Conservation (phyloP, 2,329 filamentous ascomycete species). For the Fusarium pilosicola region DNA sequence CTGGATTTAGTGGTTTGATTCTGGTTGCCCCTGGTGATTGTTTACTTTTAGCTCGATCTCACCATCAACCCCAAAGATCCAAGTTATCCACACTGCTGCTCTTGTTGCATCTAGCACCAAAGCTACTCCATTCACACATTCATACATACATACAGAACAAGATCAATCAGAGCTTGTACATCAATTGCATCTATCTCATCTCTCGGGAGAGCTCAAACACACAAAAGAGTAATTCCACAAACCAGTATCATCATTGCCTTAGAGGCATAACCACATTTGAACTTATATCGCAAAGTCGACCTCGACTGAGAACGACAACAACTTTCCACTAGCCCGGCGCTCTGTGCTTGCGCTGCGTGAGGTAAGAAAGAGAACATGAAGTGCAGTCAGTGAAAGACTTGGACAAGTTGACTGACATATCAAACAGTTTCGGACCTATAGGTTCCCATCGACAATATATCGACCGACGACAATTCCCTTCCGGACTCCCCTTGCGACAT, state of each 20-base stretch:
- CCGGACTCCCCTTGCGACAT: slow-evolving; percentile 76
- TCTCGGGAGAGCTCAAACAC: slow-evolving; percentile 20
- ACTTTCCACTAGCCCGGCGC: slow-evolving; percentile 72
- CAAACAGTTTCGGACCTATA: slow-evolving; percentile 57
- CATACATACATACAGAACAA: slow-evolving; percentile 9
- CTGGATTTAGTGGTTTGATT: slow-evolving; percentile 17
- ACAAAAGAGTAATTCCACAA: slow-evolving; percentile 32
- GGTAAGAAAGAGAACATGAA: slow-evolving; percentile 57
- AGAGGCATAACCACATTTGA: slow-evolving; percentile 43
- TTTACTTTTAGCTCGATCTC: slow-evolving; percentile 29
- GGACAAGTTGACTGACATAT: not conserved
- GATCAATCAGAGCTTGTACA: slow-evolving; percentile 19
- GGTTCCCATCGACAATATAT: slow-evolving; percentile 60
- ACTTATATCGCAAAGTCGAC: slow-evolving; percentile 50
- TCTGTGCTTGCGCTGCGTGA: slow-evolving; percentile 86
- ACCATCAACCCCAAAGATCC: slow-evolving; percentile 25
- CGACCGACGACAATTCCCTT: slow-evolving; percentile 64
- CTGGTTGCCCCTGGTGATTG: slow-evolving; percentile 24
- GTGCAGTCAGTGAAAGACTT: not conserved
- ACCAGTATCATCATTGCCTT: slow-evolving; percentile 40
- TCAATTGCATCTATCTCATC: slow-evolving; percentile 23
- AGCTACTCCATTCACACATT: slow-evolving; percentile 27
- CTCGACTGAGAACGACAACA: slow-evolving; percentile 61
- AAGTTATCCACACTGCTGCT: slow-evolving; percentile 36
- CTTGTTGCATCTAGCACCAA: slow-evolving; percentile 35